These are phyloP conservation scores for Tuber umbilicatum DNA, from an alignment of 495 filamentous ascomycete species.

Conservation along the genomic window DNA sequence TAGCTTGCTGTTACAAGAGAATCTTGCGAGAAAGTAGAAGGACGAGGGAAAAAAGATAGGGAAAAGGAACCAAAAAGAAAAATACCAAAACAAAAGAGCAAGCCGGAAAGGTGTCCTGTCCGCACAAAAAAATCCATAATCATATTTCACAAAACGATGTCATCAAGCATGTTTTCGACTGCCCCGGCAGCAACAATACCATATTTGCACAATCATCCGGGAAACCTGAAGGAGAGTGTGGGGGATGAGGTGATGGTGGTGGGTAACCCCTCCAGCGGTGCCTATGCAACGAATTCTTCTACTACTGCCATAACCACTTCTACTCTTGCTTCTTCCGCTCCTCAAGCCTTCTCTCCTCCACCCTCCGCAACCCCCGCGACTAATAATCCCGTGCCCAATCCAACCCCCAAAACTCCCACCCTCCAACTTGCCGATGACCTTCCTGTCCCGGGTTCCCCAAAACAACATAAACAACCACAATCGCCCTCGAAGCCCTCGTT, in stretches of 20 bases:
- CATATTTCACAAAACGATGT: background rate
- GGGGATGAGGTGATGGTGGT: background rate
- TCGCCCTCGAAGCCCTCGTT: constrained; percentile 6
- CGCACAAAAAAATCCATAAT: background rate
- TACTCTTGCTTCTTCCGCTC: background rate
- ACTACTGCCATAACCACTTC: background rate
- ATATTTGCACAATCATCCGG: background rate
- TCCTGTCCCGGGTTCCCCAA: constrained; percentile 7
- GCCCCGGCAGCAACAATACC: background rate
- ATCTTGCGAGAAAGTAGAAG: background rate
- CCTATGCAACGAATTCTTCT: constrained; percentile 3
- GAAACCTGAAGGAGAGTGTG: background rate
- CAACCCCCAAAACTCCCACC: constrained; percentile 14
- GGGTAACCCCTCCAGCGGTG: background rate
- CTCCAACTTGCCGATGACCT: constrained; percentile 26
- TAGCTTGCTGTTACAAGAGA: background rate
- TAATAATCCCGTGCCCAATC: constrained; percentile 4
- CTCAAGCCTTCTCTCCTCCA: background rate
- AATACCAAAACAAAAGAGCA: background rate
- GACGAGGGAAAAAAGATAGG: background rate
- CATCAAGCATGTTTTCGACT: background rate
- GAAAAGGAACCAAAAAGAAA: background rate
- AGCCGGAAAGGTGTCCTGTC: background rate
- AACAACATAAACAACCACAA: constrained; percentile 7
- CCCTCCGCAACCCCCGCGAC: constrained; percentile 8